Conservation (phyloP, 768 basidiomycete genomes). For the Leccinum imitatum region DNA sequence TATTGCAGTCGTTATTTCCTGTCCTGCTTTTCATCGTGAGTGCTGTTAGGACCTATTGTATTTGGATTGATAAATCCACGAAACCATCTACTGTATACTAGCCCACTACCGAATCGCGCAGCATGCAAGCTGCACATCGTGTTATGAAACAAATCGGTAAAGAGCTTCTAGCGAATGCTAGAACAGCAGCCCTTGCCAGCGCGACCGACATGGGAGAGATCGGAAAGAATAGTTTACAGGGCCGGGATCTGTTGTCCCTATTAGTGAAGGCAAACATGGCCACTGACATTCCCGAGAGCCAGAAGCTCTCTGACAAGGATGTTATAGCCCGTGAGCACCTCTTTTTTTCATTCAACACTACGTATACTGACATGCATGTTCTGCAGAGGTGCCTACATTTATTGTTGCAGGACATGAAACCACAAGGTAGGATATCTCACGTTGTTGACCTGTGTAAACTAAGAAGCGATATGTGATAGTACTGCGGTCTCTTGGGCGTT, state of each 20-base stretch:
- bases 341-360: neutral
- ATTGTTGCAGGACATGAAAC: constrained; percentile 61
- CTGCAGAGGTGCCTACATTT: constrained; percentile 59
- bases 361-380: neutral
- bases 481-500: constrained; percentile 58
- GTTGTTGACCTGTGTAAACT: neutral
- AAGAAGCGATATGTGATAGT: constrained; percentile 2
- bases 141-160: constrained; percentile 39
- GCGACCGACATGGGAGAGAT: constrained; percentile 28
- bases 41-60: neutral
- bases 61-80: neutral
- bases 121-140: neutral
- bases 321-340: constrained; percentile 49
- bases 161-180: constrained; percentile 48
- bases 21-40: constrained; percentile 40
- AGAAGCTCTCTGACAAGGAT: constrained; percentile 61
- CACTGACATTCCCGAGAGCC: constrained; percentile 52
- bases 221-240: constrained; percentile 33
- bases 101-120: neutral
- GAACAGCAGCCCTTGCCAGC: constrained; percentile 33
- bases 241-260: constrained; percentile 50
- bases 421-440: constrained; percentile 38
- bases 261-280: constrained; percentile 54
- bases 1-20: constrained; percentile 38
- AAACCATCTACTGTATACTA: neutral